A percentile compares a stretch with the other conserved stretches of the same genome.
These are phyloP conservation scores for Pythium apleroticum DNA, from an alignment of 352 stramenopile genomes.

Conservation along the genomic window DNA sequence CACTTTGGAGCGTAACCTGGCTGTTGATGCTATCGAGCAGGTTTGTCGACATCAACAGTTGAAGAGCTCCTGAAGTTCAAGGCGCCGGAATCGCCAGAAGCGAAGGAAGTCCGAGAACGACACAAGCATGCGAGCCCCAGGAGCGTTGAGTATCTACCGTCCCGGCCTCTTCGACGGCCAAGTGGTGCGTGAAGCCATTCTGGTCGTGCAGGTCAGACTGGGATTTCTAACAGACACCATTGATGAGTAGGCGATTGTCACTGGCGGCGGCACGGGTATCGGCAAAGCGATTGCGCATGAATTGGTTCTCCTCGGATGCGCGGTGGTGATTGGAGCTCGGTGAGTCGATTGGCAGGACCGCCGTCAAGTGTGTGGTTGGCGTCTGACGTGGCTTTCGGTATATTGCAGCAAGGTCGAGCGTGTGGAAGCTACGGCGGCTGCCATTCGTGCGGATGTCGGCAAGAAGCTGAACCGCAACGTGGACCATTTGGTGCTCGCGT, in stretches of 20 bases:
- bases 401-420: slow-evolving; percentile 56
- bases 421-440: slow-evolving; percentile 46
- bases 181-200: slow-evolving; percentile 48
- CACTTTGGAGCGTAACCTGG: background rate
- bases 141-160: slow-evolving; percentile 48
- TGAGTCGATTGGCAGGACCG: slow-evolving; percentile 5
- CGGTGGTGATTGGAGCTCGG: slow-evolving; percentile 67
- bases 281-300: slow-evolving; percentile 73
- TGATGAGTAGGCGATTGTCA: slow-evolving; percentile 54
- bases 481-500: slow-evolving; percentile 35
- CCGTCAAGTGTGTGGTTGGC: no score
- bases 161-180: slow-evolving; percentile 56
- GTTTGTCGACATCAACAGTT: slow-evolving; percentile 11
- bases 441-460: slow-evolving; percentile 44
- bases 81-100: slow-evolving; percentile 1
- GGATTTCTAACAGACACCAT: background rate
- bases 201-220: background rate
- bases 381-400: background rate
- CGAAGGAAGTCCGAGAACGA: slow-evolving; percentile 1
- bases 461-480: slow-evolving; percentile 25
- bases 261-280: slow-evolving; percentile 77
- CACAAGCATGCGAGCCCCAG: slow-evolving; percentile 35
- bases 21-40: slow-evolving; percentile 5
- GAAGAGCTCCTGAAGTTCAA: slow-evolving; percentile 14
- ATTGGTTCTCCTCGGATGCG: slow-evolving; percentile 62